Conservation (phyloP, 2,329 filamentous ascomycete genomes). For the Pyricularia pennisetigena region DNA sequence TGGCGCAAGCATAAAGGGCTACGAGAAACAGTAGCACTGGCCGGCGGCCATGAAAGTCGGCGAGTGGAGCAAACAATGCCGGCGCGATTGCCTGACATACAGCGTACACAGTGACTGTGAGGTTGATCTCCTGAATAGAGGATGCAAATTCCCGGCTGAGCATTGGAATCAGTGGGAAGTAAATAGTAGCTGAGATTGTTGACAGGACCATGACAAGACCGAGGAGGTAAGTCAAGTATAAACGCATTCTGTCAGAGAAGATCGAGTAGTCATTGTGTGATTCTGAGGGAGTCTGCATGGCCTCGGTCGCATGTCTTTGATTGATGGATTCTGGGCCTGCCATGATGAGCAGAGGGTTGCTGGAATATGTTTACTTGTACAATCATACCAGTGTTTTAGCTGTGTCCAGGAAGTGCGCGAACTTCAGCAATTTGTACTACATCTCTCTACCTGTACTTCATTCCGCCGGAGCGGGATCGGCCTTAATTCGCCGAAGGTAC, state of each 20-base stretch:
- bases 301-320: neutral
- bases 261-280: conserved; percentile 8
- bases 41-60: conserved; percentile 37
- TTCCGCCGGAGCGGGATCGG: neutral
- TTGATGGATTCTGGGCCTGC: neutral
- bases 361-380: neutral
- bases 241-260: conserved; percentile 29
- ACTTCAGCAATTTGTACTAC: neutral
- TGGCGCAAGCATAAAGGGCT: conserved; percentile 32
- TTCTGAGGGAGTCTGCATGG: neutral
- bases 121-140: conserved; percentile 23
- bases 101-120: conserved; percentile 31
- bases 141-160: conserved; percentile 28
- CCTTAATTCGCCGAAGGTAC: neutral
- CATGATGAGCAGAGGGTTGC: neutral
- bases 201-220: conserved; percentile 32
- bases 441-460: neutral
- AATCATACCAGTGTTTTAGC: neutral
- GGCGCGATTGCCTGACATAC: conserved; percentile 44
- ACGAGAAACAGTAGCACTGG: conserved; percentile 38
- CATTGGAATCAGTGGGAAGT: conserved; percentile 33
- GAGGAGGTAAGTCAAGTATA: conserved; percentile 36
- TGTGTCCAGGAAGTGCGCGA: neutral
- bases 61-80: conserved; percentile 37
- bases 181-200: conserved; percentile 25